Conservation (phyloP, 2,329 filamentous ascomycete genomes). For the Alternaria alternata region DNA sequence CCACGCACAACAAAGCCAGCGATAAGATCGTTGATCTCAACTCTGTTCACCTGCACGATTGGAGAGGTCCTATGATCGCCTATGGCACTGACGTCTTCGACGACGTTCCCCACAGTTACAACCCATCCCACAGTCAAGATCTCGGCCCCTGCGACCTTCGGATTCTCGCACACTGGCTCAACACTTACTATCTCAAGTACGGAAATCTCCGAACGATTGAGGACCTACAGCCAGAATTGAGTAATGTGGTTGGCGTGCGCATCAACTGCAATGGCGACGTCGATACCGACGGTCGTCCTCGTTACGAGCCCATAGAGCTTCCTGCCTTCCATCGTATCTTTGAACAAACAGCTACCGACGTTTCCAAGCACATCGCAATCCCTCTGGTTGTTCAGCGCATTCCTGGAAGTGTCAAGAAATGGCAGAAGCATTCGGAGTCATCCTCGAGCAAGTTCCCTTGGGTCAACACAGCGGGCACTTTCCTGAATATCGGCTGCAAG, state of each 20-base stretch:
- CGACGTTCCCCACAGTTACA: background rate
- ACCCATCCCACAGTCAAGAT: background rate
- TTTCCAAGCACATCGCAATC: background rate
- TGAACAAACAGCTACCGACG: background rate
- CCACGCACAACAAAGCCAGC: background rate
- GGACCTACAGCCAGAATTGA: background rate
- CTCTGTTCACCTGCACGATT: background rate
- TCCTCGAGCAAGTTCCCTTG: background rate
- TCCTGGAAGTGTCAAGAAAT: background rate
- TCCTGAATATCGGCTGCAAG: background rate
- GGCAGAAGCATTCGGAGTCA: background rate
- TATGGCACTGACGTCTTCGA: background rate
- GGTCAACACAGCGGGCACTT: background rate
- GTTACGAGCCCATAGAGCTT: background rate
- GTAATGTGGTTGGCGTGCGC: background rate
- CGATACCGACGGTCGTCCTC: background rate
- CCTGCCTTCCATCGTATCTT: background rate
- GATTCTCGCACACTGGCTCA: background rate
- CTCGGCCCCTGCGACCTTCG: background rate
- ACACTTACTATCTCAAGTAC: background rate
- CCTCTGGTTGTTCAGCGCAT: background rate
- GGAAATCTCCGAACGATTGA: background rate
- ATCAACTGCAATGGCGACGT: background rate
- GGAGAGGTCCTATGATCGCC: background rate
- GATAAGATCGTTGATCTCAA: background rate